phyloP scores from a whole-genome alignment of 805 yeast species.

The Dipodascus geniculatus region DNA sequence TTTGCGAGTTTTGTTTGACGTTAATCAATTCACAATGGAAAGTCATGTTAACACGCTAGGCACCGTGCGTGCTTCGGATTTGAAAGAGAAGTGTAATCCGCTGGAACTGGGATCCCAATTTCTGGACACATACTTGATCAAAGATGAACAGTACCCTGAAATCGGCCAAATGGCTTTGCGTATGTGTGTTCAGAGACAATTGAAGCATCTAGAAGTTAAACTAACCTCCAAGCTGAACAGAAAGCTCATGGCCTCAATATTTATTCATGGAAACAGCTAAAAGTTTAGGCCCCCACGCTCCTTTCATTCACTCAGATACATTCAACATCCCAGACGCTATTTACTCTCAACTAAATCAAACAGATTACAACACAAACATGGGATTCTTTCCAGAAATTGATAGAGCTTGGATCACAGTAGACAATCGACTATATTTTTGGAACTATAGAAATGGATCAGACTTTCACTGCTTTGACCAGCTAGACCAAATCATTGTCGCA shows the following conservation, averaged over 20 bases:
- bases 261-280: conserved; percentile 13
- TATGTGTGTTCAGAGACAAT: conserved; percentile 6
- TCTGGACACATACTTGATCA: conserved; percentile 19
- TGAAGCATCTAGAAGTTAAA: neutral
- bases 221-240: conserved; percentile 3
- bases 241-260: conserved; percentile 21
- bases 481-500: conserved; percentile 63
- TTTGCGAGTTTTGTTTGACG: neutral
- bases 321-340: conserved; percentile 72
- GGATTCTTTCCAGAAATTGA: conserved; percentile 75
- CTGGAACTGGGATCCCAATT: conserved; percentile 19
- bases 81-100: conserved; percentile 6
- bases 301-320: conserved; percentile 62
- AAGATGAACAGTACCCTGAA: conserved; percentile 25
- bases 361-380: conserved; percentile 59
- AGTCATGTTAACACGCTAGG: neutral
- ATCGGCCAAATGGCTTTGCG: conserved; percentile 23
- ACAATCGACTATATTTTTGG: conserved; percentile 78
- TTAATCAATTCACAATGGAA: neutral
- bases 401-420: conserved; percentile 79
- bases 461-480: conserved; percentile 71
- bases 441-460: conserved; percentile 53
- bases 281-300: conserved; percentile 28
- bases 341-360: conserved; percentile 53
- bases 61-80: neutral